Conservation (phyloP, 441 rosid species). For the Aleurites moluccanus region DNA sequence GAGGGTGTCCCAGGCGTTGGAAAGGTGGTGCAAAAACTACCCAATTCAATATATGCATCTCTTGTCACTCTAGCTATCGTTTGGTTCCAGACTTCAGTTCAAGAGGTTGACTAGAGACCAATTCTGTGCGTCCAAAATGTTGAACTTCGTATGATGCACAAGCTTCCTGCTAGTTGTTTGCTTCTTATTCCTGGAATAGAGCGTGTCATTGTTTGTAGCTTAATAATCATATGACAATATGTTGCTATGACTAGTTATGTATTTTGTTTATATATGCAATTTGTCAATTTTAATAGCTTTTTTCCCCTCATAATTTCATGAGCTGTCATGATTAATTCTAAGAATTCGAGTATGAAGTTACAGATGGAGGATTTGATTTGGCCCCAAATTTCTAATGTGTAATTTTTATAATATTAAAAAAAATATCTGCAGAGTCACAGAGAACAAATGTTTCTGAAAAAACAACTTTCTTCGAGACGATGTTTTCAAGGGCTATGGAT, state of each 20-base stretch:
- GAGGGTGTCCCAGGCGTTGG: constrained; percentile 91
- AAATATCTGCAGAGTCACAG: no score
- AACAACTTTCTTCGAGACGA: no score
- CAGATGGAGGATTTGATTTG: no score
- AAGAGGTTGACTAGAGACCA: constrained; percentile 29
- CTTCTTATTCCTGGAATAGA: not conserved
- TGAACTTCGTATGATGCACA: not conserved
- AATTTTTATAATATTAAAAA: no score
- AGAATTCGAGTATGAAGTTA: not conserved
- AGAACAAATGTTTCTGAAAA: no score
- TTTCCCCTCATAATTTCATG: not conserved
- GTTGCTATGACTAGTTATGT: not conserved
- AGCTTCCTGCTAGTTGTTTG: not conserved
- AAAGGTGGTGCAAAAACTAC: constrained; percentile 71
- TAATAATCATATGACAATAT: not conserved
- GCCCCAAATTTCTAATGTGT: no score
- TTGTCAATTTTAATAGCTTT: not conserved
- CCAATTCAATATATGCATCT: constrained; percentile 77
- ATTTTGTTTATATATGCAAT: not conserved
- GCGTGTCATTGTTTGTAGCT: not conserved
- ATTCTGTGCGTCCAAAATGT: constrained; percentile 5
- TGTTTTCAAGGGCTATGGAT: no score
- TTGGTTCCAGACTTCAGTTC: constrained; percentile 48
- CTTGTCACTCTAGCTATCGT: constrained; percentile 76
- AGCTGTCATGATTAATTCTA: no score